These are phyloP conservation scores for Pseudoneurospora amorphoporcata DNA, from an alignment of 495 filamentous ascomycete genomes.

Conservation along the genomic window DNA sequence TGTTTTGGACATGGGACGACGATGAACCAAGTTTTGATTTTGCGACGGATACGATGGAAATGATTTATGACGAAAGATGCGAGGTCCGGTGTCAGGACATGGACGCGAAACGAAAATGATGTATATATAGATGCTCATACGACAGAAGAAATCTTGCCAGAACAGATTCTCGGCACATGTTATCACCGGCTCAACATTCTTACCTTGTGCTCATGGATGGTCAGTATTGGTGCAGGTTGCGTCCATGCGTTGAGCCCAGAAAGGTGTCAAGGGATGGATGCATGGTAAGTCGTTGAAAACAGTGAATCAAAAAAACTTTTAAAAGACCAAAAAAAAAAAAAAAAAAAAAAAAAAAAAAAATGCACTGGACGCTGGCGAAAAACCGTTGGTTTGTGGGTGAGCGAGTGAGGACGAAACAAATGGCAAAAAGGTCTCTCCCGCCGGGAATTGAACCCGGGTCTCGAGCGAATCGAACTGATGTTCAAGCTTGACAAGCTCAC, in stretches of 20 bases:
- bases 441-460: background rate
- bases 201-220: background rate
- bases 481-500: background rate
- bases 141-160: too few species aligned
- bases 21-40: background rate
- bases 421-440: background rate
- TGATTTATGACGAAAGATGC: background rate
- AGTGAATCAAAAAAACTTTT: background rate
- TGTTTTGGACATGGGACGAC: background rate
- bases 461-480: background rate
- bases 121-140: too few species aligned
- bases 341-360: too few species aligned
- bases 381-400: too few species aligned
- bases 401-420: background rate
- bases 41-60: background rate
- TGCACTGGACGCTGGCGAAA: too few species aligned
- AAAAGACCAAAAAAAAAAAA: background rate
- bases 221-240: background rate
- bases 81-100: background rate
- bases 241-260: too few species aligned
- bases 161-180: background rate
- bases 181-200: background rate
- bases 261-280: too few species aligned
- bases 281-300: too few species aligned
- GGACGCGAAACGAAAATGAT: too few species aligned